These are phyloP conservation scores for Puccinia hordei DNA, from an alignment of 1,284 basidiomycete genomes.

Conservation along the genomic window DNA sequence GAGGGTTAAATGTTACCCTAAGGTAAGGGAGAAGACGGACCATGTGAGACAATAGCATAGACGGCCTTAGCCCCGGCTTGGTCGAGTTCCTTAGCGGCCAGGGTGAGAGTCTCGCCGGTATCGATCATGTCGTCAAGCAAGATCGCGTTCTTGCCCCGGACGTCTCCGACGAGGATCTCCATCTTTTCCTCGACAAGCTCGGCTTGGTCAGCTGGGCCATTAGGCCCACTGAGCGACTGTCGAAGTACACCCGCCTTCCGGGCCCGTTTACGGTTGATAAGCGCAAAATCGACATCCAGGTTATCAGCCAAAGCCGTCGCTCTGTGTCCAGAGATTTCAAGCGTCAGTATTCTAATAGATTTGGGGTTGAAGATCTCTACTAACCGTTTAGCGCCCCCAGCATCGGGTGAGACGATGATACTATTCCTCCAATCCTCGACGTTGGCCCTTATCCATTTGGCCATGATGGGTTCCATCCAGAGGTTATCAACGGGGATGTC, in stretches of 20 bases:
- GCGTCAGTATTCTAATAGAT: too few species aligned
- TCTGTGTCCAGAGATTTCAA: slow-evolving; percentile 61
- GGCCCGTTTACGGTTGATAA: slow-evolving; percentile 82
- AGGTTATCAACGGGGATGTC: slow-evolving; percentile 98
- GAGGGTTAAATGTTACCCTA: neutral
- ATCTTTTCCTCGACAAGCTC: slow-evolving; percentile 65
- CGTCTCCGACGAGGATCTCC: slow-evolving; percentile 97
- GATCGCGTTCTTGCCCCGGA: slow-evolving; percentile 88
- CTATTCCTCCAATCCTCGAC: slow-evolving; percentile 83
- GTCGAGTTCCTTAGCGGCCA: slow-evolving; percentile 80
- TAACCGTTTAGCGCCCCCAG: slow-evolving; percentile 94
- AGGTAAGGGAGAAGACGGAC: slow-evolving; percentile 62
- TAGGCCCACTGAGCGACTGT: slow-evolving; percentile 23
- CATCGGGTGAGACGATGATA: slow-evolving; percentile 95
- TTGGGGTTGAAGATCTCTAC: neutral
- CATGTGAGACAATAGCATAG: slow-evolving; percentile 89
- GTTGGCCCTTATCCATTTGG: slow-evolving; percentile 72
- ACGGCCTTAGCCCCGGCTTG: slow-evolving; percentile 86
- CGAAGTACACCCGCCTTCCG: slow-evolving; percentile 56
- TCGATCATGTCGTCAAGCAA: slow-evolving; percentile 99
- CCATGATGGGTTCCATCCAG: slow-evolving; percentile 63
- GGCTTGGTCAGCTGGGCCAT: slow-evolving; percentile 56
- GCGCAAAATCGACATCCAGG: slow-evolving; percentile 90
- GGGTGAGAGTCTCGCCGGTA: slow-evolving; percentile 80
- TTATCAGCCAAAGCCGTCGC: slow-evolving; percentile 94